Evolutionary conservation across 176 grass and related monocot genomes (phyloP), one percentile per base, ranked within the genome.

Genomic region (Musa troglodytarum): DNA sequence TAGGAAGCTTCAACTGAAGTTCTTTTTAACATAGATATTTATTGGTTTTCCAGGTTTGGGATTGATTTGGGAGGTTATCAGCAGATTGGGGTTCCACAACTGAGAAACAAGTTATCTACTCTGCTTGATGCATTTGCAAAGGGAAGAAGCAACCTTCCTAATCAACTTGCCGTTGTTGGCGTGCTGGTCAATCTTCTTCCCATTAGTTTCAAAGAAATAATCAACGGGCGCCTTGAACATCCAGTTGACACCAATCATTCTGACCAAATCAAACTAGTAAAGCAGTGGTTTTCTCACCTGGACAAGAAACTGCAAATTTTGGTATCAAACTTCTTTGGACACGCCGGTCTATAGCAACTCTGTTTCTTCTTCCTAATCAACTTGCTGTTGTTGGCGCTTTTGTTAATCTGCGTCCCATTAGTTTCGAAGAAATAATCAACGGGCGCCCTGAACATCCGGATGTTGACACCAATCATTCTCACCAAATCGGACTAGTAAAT

Each of bases 181-280:
- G 88, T 86, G 25, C 77, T 93, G 77, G 80, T 94, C 70, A 82
- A 80, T 79, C 84, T 98, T 80, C 79, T 98, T 75, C 90, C 95
- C 2, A 50, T 89, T 21, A 79, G 80, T 54, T 89, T 89, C 50
- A 82, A 80, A 63, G 81, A 89, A 74, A 85, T 89, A 62, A 19
- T 93, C 74, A 58, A 72, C 53, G 63, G 51, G 55, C 22, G 55
- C n/a, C 53, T 49, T 62, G 79, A 69, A 69, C 25, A 67, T 73
- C 68, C 86, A 71, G 74, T 72, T 72, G 82, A 77, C 24, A 73
- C 23, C 59, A 63, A n/a, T 72, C 78, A 53, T 8, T 82, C 61
- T 73, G 34, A 53, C 59, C 53, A 87, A 77, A 67, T 24, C 9
- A 71, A 59, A 53, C 88, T 86, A 69, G 83, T 93, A 49, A 89